Evolutionary conservation across 2,329 filamentous ascomycete species (phyloP), one percentile per base, ranked within the genome.

Genomic region (Aspergillus brunneoviolaceus): DNA sequence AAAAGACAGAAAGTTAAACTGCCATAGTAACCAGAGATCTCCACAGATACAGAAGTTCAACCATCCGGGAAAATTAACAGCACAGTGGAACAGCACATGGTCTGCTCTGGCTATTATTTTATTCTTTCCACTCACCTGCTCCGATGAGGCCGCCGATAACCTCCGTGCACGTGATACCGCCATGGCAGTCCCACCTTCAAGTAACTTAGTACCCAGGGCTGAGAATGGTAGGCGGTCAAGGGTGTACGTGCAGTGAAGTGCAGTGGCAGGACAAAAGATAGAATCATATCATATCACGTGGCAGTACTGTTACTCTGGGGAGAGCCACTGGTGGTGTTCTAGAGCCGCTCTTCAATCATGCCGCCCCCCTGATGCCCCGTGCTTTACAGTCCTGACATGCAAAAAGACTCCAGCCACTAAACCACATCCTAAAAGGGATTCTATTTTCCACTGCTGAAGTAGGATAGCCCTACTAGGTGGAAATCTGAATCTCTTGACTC

Each of bases 351-450:
- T 29, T 55, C 53, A 35, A 31, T 55, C 31, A 27, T 33, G 29
- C 51, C 52, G 50, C 56, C 59, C 66, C 66, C 66, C 61, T 65
- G 61, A 64, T 61, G 55, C 59, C 52, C 61, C 60, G 64, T 64
- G 64, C 64, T 63, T 42, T 60, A 35, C 51, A 60, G 61, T 53
- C 57, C 50, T 59, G 62, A 60, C 54, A 51, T 59, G 57, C 55
- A 53, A 61, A 58, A 55, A 59, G 52, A 55, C 50, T 45, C 55
- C 55, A 49, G 51, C 58, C 54, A 55, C 54, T 60, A 56, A 55
- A 54, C 33, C 53, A 33, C 51, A 49, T 49, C 42, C 53, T 35
- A 42, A 25, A 39, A 12, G 33, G 11, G 11, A 19, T 42, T 35
- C 12, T 35, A 16, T 35, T 42, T 42, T 3, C 16, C 16, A 48